phyloP scores from a whole-genome alignment of 352 stramenopile genomes.

The Aphanomyces astaci region DNA sequence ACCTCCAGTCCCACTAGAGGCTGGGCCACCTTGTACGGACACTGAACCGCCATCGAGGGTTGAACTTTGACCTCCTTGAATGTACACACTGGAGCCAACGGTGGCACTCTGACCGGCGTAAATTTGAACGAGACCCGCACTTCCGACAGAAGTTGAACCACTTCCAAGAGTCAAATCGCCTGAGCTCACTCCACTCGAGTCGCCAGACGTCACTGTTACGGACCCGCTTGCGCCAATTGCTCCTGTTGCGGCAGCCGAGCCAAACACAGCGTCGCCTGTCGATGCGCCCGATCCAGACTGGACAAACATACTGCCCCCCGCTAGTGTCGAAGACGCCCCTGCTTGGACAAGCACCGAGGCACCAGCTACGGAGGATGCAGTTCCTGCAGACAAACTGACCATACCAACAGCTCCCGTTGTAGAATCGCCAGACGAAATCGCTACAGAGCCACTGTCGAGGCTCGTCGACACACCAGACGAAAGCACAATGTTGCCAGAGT shows the following conservation, averaged over 20 bases:
- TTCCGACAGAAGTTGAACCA: not conserved
- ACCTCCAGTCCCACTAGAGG: slow-evolving; percentile 16
- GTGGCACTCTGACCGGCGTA: not conserved
- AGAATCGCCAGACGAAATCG: slow-evolving; percentile 29
- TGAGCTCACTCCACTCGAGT: not conserved
- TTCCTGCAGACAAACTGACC: slow-evolving; percentile 28
- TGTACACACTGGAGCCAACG: not conserved
- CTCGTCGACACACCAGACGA: slow-evolving; percentile 9
- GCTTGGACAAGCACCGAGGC: slow-evolving; percentile 6
- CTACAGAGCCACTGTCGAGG: slow-evolving; percentile 30
- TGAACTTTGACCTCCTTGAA: not conserved
- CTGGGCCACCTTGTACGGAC: slow-evolving; percentile 26
- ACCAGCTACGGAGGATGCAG: not conserved
- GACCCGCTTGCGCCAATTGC: not conserved
- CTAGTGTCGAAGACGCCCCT: not conserved
- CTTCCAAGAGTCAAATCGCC: not conserved
- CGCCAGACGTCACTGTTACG: not conserved
- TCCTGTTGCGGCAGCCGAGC: not conserved
- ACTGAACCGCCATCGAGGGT: slow-evolving; percentile 31
- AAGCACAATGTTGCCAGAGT: slow-evolving; percentile 17
- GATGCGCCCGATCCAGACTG: slow-evolving; percentile 3
- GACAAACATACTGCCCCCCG: slow-evolving; percentile 1
- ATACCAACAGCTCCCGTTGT: slow-evolving; percentile 26
- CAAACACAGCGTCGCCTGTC: not conserved
- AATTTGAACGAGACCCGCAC: not conserved